Base-by-base conservation (phyloP, 805 yeast species). In the Saturnispora diversa region DNA sequence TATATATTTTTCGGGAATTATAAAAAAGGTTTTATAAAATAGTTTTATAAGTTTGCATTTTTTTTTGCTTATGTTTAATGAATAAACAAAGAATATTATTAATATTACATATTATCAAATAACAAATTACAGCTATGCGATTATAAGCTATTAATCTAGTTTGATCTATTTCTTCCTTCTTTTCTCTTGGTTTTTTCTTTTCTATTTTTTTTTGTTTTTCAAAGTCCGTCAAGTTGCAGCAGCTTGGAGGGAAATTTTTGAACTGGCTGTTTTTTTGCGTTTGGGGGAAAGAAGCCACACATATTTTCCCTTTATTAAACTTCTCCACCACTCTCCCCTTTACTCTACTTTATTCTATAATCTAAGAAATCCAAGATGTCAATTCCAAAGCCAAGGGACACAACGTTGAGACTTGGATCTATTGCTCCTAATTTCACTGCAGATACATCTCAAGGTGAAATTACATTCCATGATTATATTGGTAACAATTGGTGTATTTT, bases 391-490 rank as follows among this genome's bases (percentile, higher is more conserved):
- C 71, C 72, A 50, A 52, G 47, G 19, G 60, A 63, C 50, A 50
- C 55, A 23, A 57, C 70, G 12, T 53, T 69, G 41, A 62, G 75
- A 55, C 55, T 72, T 37, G 85, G 85, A 12, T 72, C 84, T 12
- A 69, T 63, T 31, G 87, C 84, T 19, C 87, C 87, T 51, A 74
- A 80, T 59, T 80, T 80, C 64, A 60, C 66, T 45, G 71, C 77
- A 40, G 77, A 75, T 38, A 70, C 85, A 36, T 76, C 85, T 37
- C 15, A 38, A 13, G 25, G 37, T 25, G 19, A 39, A 31, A 9
- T 44, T 40, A 22, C 40, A 32, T 27, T 44, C 43, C 21, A 39
- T 25, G 17, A 48, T n/a, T 24, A 38, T 22, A 25, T 48, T 33
- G 19, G 49, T n/a, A 17, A 49, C 27, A 12, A 30, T 13, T 29